These are phyloP conservation scores for Picea abies DNA, from an alignment of 83 land plant genomes.

Conservation along the genomic window DNA sequence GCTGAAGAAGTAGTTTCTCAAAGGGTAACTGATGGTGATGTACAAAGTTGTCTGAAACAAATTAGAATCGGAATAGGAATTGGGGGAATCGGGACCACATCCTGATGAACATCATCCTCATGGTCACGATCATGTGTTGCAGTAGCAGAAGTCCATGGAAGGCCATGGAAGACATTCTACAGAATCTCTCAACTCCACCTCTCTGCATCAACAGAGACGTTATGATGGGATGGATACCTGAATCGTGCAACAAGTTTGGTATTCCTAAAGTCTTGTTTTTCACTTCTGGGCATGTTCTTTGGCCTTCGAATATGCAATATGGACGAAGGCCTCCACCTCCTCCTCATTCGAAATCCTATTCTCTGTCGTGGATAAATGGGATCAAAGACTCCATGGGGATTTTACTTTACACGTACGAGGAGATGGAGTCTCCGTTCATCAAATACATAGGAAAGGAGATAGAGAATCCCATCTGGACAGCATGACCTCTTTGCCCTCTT, in stretches of 20 bases:
- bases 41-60: neutral
- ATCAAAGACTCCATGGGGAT: constrained; percentile 23
- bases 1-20: neutral
- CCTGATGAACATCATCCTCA: neutral
- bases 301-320: constrained; percentile 36
- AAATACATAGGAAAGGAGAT: constrained; percentile 34
- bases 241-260: constrained; percentile 6
- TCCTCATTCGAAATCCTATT: constrained; percentile 6
- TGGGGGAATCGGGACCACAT: too few relatives aligned
- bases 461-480: constrained; percentile 39
- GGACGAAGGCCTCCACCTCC: constrained; percentile 14
- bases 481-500: constrained; percentile 54
- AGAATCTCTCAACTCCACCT: constrained; percentile 11
- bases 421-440: constrained; percentile 49
- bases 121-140: neutral
- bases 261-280: constrained; percentile 36
- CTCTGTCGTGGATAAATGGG: constrained; percentile 29
- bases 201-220: constrained; percentile 39
- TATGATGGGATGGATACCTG: constrained; percentile 35
- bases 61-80: neutral
- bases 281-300: constrained; percentile 43
- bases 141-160: neutral
- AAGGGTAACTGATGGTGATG: neutral
- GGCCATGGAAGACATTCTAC: constrained; percentile 4
- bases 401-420: constrained; percentile 51